A percentile compares a stretch with the other conserved stretches of the same genome.
These are phyloP conservation scores for Mortierella sp. DNA, from an alignment of 371 early-diverging fungal genomes.

Conservation along the genomic window DNA sequence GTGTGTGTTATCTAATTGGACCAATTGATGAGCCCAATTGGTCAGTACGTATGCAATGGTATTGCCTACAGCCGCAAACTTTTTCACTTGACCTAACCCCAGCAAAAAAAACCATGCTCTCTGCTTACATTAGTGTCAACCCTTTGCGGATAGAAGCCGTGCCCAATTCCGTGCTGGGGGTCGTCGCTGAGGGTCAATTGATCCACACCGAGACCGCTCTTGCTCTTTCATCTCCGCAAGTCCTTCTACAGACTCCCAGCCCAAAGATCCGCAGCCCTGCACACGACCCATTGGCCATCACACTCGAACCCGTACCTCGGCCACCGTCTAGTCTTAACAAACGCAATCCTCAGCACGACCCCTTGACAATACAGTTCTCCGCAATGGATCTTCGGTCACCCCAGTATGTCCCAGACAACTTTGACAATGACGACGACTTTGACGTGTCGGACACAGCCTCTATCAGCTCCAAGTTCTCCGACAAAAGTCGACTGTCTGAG, in stretches of 20 bases:
- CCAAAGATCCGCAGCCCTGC: not conserved
- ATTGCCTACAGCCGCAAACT: not conserved
- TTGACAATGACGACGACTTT: not conserved
- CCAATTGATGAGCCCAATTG: too few species aligned
- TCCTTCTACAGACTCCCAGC: not conserved
- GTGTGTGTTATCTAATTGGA: too few species aligned
- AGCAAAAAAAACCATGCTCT: too few species aligned
- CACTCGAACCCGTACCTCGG: not conserved
- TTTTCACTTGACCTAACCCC: not conserved
- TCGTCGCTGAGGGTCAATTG: not conserved
- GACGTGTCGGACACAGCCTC: not conserved
- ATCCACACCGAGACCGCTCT: not conserved
- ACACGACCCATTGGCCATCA: not conserved
- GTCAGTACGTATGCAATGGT: too few species aligned
- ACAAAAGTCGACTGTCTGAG: not conserved
- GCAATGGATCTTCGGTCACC: not conserved
- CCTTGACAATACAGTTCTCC: not conserved
- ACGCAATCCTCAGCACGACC: not conserved
- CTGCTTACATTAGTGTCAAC: not conserved
- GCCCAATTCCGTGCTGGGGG: conserved; percentile 4
- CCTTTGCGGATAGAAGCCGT: conserved; percentile 1
- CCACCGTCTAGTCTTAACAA: not conserved
- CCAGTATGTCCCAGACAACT: not conserved
- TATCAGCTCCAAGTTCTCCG: too few species aligned
- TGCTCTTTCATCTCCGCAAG: not conserved